phyloP scores from a whole-genome alignment of 2,329 filamentous ascomycete genomes.

The Aspergillus phoenicis region DNA sequence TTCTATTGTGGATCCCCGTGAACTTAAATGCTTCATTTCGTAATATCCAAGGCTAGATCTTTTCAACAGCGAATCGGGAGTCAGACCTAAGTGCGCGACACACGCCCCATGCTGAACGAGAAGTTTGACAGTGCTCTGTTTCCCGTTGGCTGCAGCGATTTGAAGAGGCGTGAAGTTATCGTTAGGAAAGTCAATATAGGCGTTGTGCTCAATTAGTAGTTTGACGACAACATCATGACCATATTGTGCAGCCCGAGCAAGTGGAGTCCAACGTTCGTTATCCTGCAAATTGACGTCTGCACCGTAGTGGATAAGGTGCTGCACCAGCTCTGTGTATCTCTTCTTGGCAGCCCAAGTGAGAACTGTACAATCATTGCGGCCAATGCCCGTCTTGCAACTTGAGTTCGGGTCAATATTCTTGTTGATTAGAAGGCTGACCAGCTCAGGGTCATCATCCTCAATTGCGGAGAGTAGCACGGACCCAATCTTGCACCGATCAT shows the following conservation, averaged over 20 bases:
- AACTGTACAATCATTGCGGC: neutral
- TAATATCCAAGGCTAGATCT: too few species aligned
- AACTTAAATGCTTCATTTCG: too few species aligned
- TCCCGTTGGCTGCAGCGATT: neutral
- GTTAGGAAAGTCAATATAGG: neutral
- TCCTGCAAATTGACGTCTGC: conserved; percentile 2
- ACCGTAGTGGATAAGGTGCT: neutral
- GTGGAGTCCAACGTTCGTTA: neutral
- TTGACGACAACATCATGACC: neutral
- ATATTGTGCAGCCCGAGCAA: neutral
- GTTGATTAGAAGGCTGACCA: neutral
- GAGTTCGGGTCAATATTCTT: neutral
- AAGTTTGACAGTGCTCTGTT: neutral
- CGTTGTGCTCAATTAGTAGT: neutral
- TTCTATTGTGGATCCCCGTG: too few species aligned
- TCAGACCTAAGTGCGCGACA: too few species aligned
- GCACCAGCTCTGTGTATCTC: neutral
- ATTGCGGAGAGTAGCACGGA: neutral
- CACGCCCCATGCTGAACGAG: too few species aligned
- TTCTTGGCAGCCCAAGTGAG: conserved; percentile 13
- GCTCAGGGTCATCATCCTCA: neutral
- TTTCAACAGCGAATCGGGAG: too few species aligned
- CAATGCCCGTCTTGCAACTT: neutral
- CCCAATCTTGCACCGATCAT: neutral
- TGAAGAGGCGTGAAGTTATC: neutral